A percentile compares a stretch with the other conserved stretches of the same genome.
Evolutionary conservation across 148 eudicot genomes (phyloP).

Genomic region (Silene conica): DNA sequence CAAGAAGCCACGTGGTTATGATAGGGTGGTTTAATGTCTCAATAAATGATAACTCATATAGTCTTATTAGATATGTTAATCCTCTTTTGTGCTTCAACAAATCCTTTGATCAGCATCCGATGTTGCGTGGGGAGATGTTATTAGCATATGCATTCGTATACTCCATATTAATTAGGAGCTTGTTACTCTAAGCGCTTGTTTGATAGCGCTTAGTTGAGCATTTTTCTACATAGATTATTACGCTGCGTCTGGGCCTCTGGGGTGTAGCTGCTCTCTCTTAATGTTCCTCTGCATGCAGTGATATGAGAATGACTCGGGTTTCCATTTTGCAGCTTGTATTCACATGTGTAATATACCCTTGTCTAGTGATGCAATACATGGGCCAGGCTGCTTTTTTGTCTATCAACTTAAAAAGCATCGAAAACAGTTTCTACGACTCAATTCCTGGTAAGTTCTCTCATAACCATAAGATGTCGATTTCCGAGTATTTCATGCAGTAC

Average conservation of each 20-base stretch:
- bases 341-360: conserved; percentile 66
- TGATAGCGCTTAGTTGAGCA: not conserved
- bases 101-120: not conserved
- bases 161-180: not conserved
- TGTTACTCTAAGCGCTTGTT: not conserved
- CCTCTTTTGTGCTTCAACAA: conserved; percentile 2
- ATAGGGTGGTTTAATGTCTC: not conserved
- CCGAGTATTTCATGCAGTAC: not conserved
- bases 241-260: not conserved
- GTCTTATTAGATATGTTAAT: not conserved
- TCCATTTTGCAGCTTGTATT: conserved; percentile 67
- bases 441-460: conserved; percentile 63
- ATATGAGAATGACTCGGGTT: conserved; percentile 4
- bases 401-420: conserved; percentile 43
- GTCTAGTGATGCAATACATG: conserved; percentile 91
- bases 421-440: conserved; percentile 65
- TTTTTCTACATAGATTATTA: not conserved
- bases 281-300: not conserved
- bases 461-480: not conserved
- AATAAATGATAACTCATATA: not conserved
- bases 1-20: not conserved
- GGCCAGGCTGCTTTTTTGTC: conserved; percentile 94
- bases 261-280: not conserved
- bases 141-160: not conserved
- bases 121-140: not conserved